Percentiles rank a stretch among this genome's conserved stretches.
Conservation (phyloP, 2,329 filamentous ascomycete species). For the Pseudopithomyces maydicus region DNA sequence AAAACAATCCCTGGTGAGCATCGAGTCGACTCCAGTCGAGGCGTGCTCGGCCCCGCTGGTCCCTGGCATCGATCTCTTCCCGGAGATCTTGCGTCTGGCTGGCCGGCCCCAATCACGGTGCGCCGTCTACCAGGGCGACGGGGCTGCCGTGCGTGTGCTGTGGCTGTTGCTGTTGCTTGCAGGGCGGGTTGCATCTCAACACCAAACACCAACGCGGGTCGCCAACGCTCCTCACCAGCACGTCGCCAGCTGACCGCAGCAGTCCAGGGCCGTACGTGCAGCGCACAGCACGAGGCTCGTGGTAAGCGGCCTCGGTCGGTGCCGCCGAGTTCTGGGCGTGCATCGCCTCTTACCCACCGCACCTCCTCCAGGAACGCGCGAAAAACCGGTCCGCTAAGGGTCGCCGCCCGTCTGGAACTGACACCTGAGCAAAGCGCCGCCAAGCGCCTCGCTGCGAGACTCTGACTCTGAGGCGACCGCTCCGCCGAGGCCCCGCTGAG, state of each 20-base stretch:
- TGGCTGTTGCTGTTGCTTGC: neutral
- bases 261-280: neutral
- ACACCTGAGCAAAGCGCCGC: slow-evolving; percentile 12
- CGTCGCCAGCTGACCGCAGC: neutral
- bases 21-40: slow-evolving; percentile 33
- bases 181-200: neutral
- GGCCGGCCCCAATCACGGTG: slow-evolving; percentile 26
- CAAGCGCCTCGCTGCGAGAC: slow-evolving; percentile 1
- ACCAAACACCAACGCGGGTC: neutral
- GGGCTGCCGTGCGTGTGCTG: slow-evolving; percentile 12
- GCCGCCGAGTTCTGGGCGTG: slow-evolving; percentile 6
- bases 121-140: slow-evolving; percentile 11
- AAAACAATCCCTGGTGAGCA: slow-evolving; percentile 37
- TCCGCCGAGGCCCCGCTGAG: neutral
- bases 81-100: slow-evolving; percentile 10
- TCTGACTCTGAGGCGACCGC: slow-evolving; percentile 3
- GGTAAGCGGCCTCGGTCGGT: slow-evolving; percentile 14
- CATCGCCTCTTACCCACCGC: neutral
- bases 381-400: neutral
- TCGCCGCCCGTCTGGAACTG: slow-evolving; percentile 11
- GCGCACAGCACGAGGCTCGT: slow-evolving; percentile 14
- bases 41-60: slow-evolving; percentile 28
- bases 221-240: neutral
- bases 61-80: slow-evolving; percentile 20
- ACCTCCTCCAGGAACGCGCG: neutral